Evolutionary conservation across 2,329 filamentous ascomycete genomes (phyloP).

Genomic region (Raffaelea arxii): DNA sequence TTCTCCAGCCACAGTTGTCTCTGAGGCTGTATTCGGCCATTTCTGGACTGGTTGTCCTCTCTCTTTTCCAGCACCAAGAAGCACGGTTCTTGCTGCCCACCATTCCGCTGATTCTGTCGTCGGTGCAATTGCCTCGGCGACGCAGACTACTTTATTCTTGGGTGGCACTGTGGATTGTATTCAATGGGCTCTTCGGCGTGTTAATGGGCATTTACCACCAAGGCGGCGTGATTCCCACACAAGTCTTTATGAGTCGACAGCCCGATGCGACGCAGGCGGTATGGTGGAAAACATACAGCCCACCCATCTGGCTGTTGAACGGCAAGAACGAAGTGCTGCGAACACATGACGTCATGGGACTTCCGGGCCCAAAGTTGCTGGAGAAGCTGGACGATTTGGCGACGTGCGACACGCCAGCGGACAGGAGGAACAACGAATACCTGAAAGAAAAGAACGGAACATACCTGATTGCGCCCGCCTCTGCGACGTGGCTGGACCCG

Average conservation of each 20-base stretch:
- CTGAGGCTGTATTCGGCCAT: constrained; percentile 63
- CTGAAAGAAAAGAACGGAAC: constrained; percentile 53
- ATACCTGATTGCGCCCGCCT: constrained; percentile 64
- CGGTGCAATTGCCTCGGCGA: constrained; percentile 54
- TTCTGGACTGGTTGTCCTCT: constrained; percentile 60
- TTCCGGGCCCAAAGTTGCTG: constrained; percentile 51
- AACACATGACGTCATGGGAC: constrained; percentile 66
- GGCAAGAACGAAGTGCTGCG: constrained; percentile 63
- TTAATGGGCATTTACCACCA: constrained; percentile 79
- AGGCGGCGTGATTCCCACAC: constrained; percentile 65
- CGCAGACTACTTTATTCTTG: constrained; percentile 40
- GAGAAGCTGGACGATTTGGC: constrained; percentile 47
- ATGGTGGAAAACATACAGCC: constrained; percentile 84
- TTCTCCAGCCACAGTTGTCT: constrained; percentile 46
- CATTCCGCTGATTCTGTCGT: constrained; percentile 67
- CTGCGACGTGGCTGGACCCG: constrained; percentile 58
- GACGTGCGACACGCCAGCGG: constrained; percentile 51
- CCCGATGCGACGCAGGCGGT: constrained; percentile 59
- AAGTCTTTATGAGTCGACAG: constrained; percentile 64
- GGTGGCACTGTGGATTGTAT: constrained; percentile 55
- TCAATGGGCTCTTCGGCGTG: constrained; percentile 58
- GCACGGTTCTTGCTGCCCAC: constrained; percentile 69
- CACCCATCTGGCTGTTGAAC: constrained; percentile 70
- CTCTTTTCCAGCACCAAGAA: constrained; percentile 70
- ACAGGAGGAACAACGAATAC: constrained; percentile 44